Evolutionary conservation across 306 rosid genomes (phyloP).

Genomic region (Lathyrus tuberosus): DNA sequence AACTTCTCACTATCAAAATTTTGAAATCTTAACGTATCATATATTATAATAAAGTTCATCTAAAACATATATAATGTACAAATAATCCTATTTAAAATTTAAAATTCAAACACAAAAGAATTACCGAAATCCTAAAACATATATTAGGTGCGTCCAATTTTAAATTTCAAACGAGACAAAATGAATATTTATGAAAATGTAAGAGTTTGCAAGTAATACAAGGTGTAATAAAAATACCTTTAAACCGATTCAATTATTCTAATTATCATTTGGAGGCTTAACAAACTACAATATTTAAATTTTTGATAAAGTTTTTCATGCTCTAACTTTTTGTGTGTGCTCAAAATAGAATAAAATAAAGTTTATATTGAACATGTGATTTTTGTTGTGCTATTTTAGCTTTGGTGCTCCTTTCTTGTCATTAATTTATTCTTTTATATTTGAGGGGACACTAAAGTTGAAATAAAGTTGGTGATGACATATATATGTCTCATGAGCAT

Average conservation of each 20-base stretch:
- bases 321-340: neutral
- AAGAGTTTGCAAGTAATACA: too few species aligned
- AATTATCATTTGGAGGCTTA: neutral
- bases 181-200: too few species aligned
- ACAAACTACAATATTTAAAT: neutral
- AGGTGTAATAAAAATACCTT: too few species aligned
- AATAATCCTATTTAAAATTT: too few species aligned
- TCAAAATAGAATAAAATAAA: neutral
- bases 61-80: too few species aligned
- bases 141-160: too few species aligned
- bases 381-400: neutral
- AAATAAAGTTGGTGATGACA: slow-evolving; percentile 21
- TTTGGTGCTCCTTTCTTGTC: slow-evolving; percentile 11
- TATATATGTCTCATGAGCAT: neutral
- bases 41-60: too few species aligned
- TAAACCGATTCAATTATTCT: neutral
- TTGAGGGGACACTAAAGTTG: slow-evolving; percentile 33
- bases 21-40: too few species aligned
- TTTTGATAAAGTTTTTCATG: neutral
- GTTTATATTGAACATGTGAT: neutral
- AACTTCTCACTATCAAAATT: too few species aligned
- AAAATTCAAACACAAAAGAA: too few species aligned
- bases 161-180: too few species aligned
- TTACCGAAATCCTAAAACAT: too few species aligned
- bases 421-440: slow-evolving; percentile 6